Percentiles rank a stretch among this genome's conserved stretches.
These are phyloP conservation scores for Wallacemonas collosoma DNA, from an alignment of 208 protist species.

Conservation along the genomic window DNA sequence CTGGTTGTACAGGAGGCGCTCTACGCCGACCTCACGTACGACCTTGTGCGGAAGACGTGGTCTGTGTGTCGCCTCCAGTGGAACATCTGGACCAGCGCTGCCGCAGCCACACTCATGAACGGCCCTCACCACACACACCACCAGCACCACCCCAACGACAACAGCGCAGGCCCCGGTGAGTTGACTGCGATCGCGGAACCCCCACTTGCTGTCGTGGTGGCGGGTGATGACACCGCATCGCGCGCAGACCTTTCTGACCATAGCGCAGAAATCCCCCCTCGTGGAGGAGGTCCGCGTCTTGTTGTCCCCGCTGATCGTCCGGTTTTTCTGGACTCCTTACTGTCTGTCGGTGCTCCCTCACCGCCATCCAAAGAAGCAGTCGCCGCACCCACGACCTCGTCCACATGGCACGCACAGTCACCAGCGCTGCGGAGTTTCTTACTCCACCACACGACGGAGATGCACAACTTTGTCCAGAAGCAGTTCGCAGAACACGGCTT, in stretches of 20 bases:
- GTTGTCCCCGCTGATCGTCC: neutral
- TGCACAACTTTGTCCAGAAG: constrained; percentile 43
- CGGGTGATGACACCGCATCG: neutral
- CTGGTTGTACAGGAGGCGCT: constrained; percentile 58
- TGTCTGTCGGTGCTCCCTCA: neutral
- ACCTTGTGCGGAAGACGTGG: constrained; percentile 42
- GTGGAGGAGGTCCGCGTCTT: neutral
- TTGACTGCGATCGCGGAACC: neutral
- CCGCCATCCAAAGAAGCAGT: neutral
- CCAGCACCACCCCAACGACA: neutral
- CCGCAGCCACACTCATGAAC: constrained; percentile 23
- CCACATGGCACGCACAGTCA: neutral
- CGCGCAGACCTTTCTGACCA: too few relatives aligned
- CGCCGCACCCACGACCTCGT: neutral
- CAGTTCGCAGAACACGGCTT: constrained; percentile 54
- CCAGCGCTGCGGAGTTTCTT: constrained; percentile 16
- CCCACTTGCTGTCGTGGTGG: neutral
- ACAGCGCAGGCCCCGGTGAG: neutral
- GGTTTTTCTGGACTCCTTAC: constrained; percentile 14
- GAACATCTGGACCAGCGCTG: constrained; percentile 32
- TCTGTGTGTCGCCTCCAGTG: constrained; percentile 50
- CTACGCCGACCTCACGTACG: constrained; percentile 67
- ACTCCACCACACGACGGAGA: constrained; percentile 45
- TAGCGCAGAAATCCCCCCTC: too few relatives aligned
- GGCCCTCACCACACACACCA: neutral